A percentile compares a stretch with the other conserved stretches of the same genome.
Evolutionary conservation across 805 yeast genomes (phyloP).

Genomic region (Yamadazyma akitaensis): DNA sequence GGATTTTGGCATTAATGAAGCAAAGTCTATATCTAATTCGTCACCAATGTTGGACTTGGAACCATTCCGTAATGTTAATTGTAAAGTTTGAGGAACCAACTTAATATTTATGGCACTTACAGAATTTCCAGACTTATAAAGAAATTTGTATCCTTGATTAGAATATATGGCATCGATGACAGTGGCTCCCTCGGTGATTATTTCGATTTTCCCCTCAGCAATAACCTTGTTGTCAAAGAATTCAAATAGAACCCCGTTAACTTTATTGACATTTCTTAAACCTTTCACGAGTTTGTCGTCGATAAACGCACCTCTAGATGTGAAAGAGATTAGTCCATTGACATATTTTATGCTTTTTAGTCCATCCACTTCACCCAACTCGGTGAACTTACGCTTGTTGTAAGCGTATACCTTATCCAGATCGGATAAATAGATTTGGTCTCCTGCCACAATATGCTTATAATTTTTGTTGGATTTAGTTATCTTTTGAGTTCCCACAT

Average conservation of each 20-base stretch:
- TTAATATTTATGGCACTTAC: background rate
- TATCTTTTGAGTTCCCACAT: constrained; percentile 6
- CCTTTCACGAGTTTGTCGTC: background rate
- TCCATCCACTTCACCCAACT: background rate
- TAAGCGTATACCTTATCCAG: background rate
- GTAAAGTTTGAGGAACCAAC: background rate
- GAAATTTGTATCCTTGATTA: background rate
- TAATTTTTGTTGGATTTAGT: constrained; percentile 2
- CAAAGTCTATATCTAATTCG: constrained; percentile 4
- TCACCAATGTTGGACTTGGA: background rate
- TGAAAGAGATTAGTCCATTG: background rate
- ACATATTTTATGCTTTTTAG: background rate
- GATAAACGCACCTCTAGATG: background rate
- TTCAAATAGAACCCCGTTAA: background rate
- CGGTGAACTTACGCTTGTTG: background rate
- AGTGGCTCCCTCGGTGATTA: background rate
- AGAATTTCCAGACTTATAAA: constrained; percentile 6
- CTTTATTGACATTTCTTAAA: background rate
- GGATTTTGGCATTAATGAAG: constrained; percentile 18
- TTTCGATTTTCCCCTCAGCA: background rate
- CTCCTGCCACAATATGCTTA: constrained; percentile 5
- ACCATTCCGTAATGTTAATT: background rate
- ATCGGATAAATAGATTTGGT: constrained; percentile 6
- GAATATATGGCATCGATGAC: constrained; percentile 2
- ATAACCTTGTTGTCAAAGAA: background rate